Percentiles rank a stretch among this genome's conserved stretches.
Conservation (phyloP, 1,284 basidiomycete species). For the Pseudozyma thailandica region DNA sequence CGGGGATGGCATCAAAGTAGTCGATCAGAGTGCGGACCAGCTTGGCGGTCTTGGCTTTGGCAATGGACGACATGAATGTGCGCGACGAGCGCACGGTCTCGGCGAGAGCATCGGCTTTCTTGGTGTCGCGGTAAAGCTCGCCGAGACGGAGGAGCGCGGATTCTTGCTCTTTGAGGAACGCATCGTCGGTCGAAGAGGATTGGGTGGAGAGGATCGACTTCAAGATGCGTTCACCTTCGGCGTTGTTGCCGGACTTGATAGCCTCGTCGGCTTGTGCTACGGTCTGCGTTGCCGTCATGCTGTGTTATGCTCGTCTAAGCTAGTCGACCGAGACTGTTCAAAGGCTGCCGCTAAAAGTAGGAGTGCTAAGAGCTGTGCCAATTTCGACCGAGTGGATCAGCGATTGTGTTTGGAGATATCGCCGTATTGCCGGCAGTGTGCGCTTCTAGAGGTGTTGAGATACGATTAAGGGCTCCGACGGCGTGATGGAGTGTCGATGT, state of each 20-base stretch:
- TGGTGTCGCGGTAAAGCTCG: constrained; percentile 84
- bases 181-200: constrained; percentile 70
- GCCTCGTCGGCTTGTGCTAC: constrained; percentile 61
- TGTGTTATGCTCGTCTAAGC: too few relatives aligned
- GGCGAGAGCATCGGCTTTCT: constrained; percentile 84
- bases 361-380: too few relatives aligned
- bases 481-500: background rate
- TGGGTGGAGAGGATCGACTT: constrained; percentile 55
- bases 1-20: constrained; percentile 82
- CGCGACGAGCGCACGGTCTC: constrained; percentile 86
- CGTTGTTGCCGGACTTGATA: constrained; percentile 52
- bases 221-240: constrained; percentile 59
- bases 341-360: too few relatives aligned
- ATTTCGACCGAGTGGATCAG: too few relatives aligned
- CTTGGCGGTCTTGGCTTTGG: constrained; percentile 98
- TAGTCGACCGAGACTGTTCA: too few relatives aligned
- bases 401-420: too few relatives aligned
- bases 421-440: too few relatives aligned
- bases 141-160: constrained; percentile 86
- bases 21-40: constrained; percentile 86
- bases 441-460: too few relatives aligned
- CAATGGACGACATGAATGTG: constrained; percentile 90
- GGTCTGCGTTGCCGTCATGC: constrained; percentile 47
- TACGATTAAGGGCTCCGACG: background rate
- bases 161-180: constrained; percentile 82